Conservation (phyloP, 2,329 filamentous ascomycete genomes). For the Nemania sp. region DNA sequence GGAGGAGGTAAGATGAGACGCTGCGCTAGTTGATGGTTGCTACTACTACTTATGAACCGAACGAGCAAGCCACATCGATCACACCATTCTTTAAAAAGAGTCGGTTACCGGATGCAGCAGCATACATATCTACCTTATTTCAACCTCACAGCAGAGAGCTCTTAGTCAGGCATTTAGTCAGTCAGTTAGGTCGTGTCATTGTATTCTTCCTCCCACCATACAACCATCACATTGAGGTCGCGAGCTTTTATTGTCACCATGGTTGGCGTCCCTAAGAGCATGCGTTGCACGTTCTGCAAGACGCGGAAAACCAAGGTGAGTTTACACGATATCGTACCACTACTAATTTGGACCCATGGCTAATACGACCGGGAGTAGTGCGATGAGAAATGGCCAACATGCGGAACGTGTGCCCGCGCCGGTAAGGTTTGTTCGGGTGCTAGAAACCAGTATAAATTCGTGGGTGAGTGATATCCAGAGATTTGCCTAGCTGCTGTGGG, state of each 20-base stretch:
- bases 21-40: conserved; percentile 11
- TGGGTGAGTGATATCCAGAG: conserved; percentile 24
- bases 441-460: conserved; percentile 46
- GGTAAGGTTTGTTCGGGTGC: conserved; percentile 48
- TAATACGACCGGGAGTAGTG: conserved; percentile 42
- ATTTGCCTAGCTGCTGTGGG: background rate
- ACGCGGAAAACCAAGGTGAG: conserved; percentile 49
- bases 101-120: conserved; percentile 20
- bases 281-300: conserved; percentile 50
- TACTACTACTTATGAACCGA: conserved; percentile 16
- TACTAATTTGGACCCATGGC: background rate
- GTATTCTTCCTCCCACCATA: background rate
- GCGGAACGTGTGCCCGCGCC: conserved; percentile 46
- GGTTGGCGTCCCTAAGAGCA: conserved; percentile 51
- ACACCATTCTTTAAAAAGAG: conserved; percentile 24
- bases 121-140: conserved; percentile 32
- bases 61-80: conserved; percentile 25
- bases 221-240: background rate
- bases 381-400: conserved; percentile 51
- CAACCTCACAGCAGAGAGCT: conserved; percentile 28
- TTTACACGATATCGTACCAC: background rate
- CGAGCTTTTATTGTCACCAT: conserved; percentile 32
- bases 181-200: background rate
- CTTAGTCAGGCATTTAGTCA: conserved; percentile 14
- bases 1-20: conserved; percentile 29